Evolutionary conservation across 1,139 yeast genomes (phyloP), one percentile per base, ranked within the genome.

Genomic region (Pichia terricola): DNA sequence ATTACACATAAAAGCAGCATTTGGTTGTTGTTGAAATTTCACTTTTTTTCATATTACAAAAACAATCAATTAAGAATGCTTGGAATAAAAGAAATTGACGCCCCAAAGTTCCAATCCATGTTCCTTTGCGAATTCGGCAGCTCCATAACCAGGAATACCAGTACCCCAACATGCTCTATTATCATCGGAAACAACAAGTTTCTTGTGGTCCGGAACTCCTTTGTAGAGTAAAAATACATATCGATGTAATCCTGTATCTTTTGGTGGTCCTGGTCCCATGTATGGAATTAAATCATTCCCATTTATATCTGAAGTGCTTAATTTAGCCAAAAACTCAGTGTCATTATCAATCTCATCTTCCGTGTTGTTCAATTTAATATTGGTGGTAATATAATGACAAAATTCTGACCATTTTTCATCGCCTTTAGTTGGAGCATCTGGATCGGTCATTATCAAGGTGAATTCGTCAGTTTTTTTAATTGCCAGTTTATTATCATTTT

Each of bases 401-500:
- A 70, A 87, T 63, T 88, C 95, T 8, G 94, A 81, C 94, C 94
- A 87, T 59, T 80, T 84, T 56, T 82, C 78, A 60, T 88, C 96
- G 1, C 73, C 70, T 52, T 78, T 73, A 4, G 89, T 76, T 22
- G 96, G 96, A 7, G 96, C 96, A 67, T 88, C 96, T 1, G 96
- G 96, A 61, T 88, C 96, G 3, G 96, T 88, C 53, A 88, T 56
- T 3, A 84, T 84, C 52, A 88, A 66, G 3, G 91, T 79, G 64
- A 82, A 30, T 30, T 10, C 10, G 10, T 30, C 32, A 30, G 7
- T 10, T 10, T 30, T 7, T 10, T 30, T 7, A 30, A 30, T 30
- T 30, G 32, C 32, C 10, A 30, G 7, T 10, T 30, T 30, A 30
- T 30, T 10, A 30, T 30, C 32, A 7, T 30, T 10, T 10, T 30